Conservation (phyloP, 2,329 filamentous ascomycete species). For the Paracorniculantispora psalliotae region DNA sequence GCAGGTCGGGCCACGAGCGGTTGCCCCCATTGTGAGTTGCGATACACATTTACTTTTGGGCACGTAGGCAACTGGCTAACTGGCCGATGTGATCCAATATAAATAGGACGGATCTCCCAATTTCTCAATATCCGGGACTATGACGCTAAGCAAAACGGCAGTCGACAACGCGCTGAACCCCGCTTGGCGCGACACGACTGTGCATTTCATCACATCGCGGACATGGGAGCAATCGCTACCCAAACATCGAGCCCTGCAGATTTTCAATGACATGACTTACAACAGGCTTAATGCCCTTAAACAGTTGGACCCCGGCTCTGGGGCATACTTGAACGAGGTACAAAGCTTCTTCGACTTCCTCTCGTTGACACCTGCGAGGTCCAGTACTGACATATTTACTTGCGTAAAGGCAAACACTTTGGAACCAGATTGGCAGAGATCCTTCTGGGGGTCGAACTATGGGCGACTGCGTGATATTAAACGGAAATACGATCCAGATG, state of each 20-base stretch:
- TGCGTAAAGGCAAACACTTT: background rate
- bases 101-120: too few species aligned
- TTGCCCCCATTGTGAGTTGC: too few species aligned
- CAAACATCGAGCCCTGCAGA: background rate
- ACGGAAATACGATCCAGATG: background rate
- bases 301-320: background rate
- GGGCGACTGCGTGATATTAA: background rate
- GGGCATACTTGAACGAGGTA: constrained; percentile 4
- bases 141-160: too few species aligned
- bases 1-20: too few species aligned
- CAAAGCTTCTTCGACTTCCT: too few species aligned
- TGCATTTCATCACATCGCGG: background rate
- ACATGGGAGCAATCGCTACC: background rate
- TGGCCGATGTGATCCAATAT: too few species aligned
- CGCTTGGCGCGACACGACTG: background rate
- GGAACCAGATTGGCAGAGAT: background rate
- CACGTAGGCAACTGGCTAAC: too few species aligned
- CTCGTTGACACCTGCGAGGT: too few species aligned
- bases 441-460: background rate
- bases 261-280: background rate
- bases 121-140: too few species aligned
- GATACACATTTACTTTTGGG: too few species aligned
- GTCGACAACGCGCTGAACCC: background rate
- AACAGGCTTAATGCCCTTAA: constrained; percentile 4
- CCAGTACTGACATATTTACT: too few species aligned